Base-by-base conservation (phyloP, 345 rosid species). In the Gossypium turneri region DNA sequence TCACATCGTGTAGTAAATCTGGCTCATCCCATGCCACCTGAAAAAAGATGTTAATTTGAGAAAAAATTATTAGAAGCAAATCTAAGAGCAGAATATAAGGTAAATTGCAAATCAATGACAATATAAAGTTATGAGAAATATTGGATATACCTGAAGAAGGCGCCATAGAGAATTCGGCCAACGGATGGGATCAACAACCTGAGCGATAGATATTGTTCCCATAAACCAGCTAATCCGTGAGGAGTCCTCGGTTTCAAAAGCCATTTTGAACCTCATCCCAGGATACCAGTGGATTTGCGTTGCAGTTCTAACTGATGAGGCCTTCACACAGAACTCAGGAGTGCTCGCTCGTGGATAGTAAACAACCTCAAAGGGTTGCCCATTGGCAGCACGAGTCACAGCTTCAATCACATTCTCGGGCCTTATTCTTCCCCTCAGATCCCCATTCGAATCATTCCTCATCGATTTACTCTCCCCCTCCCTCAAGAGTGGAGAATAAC, bases 21-120 rank as follows among this genome's bases (percentile, higher is more conserved):
- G 98, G 99, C 75, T 96, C 99, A 76, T 96, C 98, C 98, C 99
- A 93, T n/a, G 90, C 86, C 48, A 96, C 97, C 99, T 93, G 84
- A 81, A 70, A 74, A 81, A 70, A 74, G 41, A 63, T 22, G 55
- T 78, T 57, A 67, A 68, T 61, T 51, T 20, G 9, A 55, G 65
- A 64, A 69, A 2, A 67, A 3, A 41, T 53, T 55, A 27, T 56
- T 72, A 76, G 24, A 43, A 44, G 22, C 45, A 38, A 51, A 61
- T 5, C 24, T 50, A 48, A 25, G 19, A 34, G 45, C 44, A 29
- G 2, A 57, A 59, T 24, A 25, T 16, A 58, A 34, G 41, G 41
- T 34, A 34, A 5, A 53, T 53, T 53, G 58, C 24, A 53, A 53
- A 17, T 53, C 19, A 53, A 57, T 10, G 61, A 22, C 27, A 22